Percentiles rank a stretch among this genome's conserved stretches.
phyloP scores from a whole-genome alignment of 1,284 basidiomycete species.

The Ustilago loliicola region DNA sequence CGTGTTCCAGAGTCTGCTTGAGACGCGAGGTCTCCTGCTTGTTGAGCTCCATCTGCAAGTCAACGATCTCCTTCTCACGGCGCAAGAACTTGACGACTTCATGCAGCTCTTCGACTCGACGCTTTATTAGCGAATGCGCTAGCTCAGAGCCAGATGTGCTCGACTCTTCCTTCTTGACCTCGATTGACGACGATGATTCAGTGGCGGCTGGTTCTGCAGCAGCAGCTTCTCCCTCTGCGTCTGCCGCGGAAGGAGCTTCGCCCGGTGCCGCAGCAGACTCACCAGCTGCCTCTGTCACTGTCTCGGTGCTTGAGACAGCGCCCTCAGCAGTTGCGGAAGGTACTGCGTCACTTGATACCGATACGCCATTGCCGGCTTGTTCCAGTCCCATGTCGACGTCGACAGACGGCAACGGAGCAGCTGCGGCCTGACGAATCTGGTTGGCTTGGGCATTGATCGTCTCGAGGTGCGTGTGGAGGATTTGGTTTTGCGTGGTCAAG shows the following conservation, averaged over 20 bases:
- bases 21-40: slow-evolving; percentile 85
- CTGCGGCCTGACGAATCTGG: slow-evolving; percentile 76
- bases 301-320: not conserved
- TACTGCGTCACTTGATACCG: slow-evolving; percentile 67
- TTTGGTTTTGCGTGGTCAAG: slow-evolving; percentile 80
- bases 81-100: slow-evolving; percentile 85
- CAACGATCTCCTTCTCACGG: slow-evolving; percentile 90
- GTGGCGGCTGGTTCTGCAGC: not conserved
- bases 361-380: slow-evolving; percentile 37
- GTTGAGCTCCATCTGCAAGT: slow-evolving; percentile 85
- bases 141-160: slow-evolving; percentile 32
- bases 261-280: not conserved
- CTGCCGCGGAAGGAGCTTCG: slow-evolving; percentile 8
- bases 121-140: slow-evolving; percentile 43
- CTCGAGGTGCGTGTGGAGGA: slow-evolving; percentile 87
- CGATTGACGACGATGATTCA: not conserved
- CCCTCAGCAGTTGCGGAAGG: slow-evolving; percentile 74
- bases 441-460: slow-evolving; percentile 85
- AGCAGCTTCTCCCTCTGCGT: slow-evolving; percentile 5
- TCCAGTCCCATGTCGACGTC: slow-evolving; percentile 53
- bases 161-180: slow-evolving; percentile 27
- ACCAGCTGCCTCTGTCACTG: not conserved
- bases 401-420: slow-evolving; percentile 58
- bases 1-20: slow-evolving; percentile 81
- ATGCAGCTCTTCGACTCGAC: slow-evolving; percentile 73